These are phyloP conservation scores for Blastobotrys peoriensis DNA, from an alignment of 805 yeast genomes.

Conservation along the genomic window DNA sequence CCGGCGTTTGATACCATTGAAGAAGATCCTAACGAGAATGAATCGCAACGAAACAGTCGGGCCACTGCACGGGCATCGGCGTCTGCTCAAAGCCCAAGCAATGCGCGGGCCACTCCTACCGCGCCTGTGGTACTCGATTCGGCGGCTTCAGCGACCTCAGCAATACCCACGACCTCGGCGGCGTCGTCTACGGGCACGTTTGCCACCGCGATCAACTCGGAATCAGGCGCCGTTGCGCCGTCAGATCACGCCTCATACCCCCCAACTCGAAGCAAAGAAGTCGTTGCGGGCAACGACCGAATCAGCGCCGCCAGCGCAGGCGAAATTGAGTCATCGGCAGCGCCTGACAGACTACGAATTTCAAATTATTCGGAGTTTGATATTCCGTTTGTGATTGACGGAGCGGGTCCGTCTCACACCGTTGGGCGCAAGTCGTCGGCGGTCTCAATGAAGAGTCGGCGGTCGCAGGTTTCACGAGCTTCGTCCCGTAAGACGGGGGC, in stretches of 20 bases:
- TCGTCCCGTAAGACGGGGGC: constrained; percentile 3
- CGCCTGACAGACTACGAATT: background rate
- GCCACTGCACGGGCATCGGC: background rate
- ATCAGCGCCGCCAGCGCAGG: background rate
- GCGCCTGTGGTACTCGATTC: no score
- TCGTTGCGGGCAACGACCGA: background rate
- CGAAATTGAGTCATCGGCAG: no score
- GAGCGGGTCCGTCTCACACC: background rate
- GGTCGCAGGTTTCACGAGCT: background rate
- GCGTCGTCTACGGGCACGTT: background rate
- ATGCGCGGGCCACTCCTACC: background rate
- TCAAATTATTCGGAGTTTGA: constrained; percentile 14
- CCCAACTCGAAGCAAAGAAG: background rate
- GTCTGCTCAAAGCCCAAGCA: background rate
- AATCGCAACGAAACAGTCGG: background rate
- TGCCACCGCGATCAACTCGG: background rate
- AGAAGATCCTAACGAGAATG: background rate
- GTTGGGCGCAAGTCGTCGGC: background rate
- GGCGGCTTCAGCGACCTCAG: background rate
- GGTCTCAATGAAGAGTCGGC: background rate
- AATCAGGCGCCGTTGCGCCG: background rate
- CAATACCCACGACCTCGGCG: background rate
- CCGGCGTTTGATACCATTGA: background rate
- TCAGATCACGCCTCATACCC: background rate
- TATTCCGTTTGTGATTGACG: constrained; percentile 15